Percentiles rank a stretch among this genome's conserved stretches.
phyloP scores from a whole-genome alignment of 768 basidiomycete species.

The Boletus sensibilis region DNA sequence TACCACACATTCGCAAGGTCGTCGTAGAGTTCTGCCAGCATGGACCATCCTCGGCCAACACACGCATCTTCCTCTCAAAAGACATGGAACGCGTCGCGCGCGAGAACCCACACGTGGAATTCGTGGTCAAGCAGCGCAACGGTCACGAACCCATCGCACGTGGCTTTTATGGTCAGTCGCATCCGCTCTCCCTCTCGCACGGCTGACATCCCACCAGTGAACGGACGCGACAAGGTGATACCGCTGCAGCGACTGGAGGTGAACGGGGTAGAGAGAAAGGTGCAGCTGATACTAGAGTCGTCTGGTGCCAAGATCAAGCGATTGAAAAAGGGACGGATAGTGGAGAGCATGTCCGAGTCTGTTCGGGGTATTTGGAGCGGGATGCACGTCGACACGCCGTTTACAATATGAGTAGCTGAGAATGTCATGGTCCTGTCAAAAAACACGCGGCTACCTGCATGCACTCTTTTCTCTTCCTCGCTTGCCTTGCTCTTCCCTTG shows the following conservation, averaged over 20 bases:
- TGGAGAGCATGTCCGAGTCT: slow-evolving; percentile 78
- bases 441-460: slow-evolving; percentile 36
- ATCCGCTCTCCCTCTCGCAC: neutral
- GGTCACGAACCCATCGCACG: slow-evolving; percentile 77
- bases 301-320: slow-evolving; percentile 84
- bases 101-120: slow-evolving; percentile 78
- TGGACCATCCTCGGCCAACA: slow-evolving; percentile 71
- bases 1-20: slow-evolving; percentile 79
- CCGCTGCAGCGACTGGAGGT: slow-evolving; percentile 74
- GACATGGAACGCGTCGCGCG: slow-evolving; percentile 64
- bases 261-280: slow-evolving; percentile 71
- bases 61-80: slow-evolving; percentile 66
- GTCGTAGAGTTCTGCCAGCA: slow-evolving; percentile 88
- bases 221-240: slow-evolving; percentile 86
- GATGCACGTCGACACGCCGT: slow-evolving; percentile 74
- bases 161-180: slow-evolving; percentile 70
- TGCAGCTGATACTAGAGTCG: slow-evolving; percentile 80
- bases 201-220: slow-evolving; percentile 51
- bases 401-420: slow-evolving; percentile 41
- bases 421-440: slow-evolving; percentile 21
- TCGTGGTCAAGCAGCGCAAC: slow-evolving; percentile 76
- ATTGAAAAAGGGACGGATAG: slow-evolving; percentile 60
- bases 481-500: neutral
- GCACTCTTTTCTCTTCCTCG: slow-evolving; percentile 9
- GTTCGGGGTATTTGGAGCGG: slow-evolving; percentile 91